phyloP scores from a whole-genome alignment of 345 rosid genomes.

The Eucalyptus rudis region DNA sequence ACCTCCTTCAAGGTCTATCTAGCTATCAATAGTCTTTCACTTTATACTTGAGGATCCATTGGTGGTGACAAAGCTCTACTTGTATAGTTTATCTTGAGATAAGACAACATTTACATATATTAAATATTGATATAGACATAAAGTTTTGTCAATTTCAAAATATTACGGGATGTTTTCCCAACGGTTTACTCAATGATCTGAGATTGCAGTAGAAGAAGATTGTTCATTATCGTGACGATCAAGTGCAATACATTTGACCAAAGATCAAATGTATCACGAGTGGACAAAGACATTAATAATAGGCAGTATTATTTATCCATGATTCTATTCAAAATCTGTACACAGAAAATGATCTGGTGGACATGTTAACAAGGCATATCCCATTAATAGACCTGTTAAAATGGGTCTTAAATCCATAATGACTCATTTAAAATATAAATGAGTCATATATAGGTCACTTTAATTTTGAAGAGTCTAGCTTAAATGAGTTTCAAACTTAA shows the following conservation, averaged over 20 bases:
- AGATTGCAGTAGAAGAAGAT: background rate
- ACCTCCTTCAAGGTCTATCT: background rate
- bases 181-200: accelerated
- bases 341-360: accelerated
- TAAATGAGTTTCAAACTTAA: background rate
- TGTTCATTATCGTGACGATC: background rate
- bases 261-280: background rate
- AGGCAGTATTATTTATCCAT: background rate
- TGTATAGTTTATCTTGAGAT: background rate
- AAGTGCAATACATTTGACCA: background rate
- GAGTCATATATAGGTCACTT: background rate
- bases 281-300: background rate
- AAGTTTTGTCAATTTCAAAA: no score
- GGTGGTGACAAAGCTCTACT: background rate
- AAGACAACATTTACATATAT: background rate
- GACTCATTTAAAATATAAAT: no score
- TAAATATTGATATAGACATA: background rate
- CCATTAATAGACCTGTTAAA: background rate
- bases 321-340: background rate
- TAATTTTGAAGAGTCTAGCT: background rate
- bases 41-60: background rate
- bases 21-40: background rate
- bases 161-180: background rate
- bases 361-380: background rate
- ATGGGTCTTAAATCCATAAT: background rate